Conservation (phyloP, 129 eudicot species). For the Gnaphalium uliginosum region DNA sequence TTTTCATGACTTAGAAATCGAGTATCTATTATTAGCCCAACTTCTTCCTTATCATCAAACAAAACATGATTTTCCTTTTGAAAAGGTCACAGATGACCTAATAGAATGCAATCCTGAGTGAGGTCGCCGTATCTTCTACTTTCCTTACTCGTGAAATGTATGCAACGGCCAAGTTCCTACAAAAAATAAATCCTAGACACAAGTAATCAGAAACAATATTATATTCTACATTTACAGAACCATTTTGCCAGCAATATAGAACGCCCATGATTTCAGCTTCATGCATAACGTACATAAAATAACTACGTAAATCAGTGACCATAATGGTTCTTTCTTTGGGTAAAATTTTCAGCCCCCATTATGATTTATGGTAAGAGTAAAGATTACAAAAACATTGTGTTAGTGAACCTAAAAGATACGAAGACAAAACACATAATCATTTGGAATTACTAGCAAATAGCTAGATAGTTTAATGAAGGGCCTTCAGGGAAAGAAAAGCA, state of each 20-base stretch:
- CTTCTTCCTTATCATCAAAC: background rate
- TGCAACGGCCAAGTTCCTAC: background rate
- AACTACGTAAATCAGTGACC: background rate
- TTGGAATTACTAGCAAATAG: background rate
- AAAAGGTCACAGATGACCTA: background rate
- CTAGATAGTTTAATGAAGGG: background rate
- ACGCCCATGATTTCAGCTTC: background rate
- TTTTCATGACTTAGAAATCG: background rate
- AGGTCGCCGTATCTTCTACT: background rate
- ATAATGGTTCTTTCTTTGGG: too few relatives aligned
- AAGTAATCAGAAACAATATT: background rate
- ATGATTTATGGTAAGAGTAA: too few relatives aligned
- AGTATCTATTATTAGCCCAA: background rate
- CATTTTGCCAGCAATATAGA: background rate
- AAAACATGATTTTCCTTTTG: background rate
- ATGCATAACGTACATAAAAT: too few relatives aligned
- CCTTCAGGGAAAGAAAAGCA: background rate
- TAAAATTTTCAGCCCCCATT: too few relatives aligned
- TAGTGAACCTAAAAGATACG: background rate
- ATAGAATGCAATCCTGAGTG: background rate
- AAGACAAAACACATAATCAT: background rate
- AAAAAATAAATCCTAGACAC: background rate
- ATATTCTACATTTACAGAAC: background rate
- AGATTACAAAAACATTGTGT: background rate
- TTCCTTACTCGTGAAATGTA: background rate